Base-by-base conservation (phyloP, 1,284 basidiomycete genomes). In the Taiwanofungus camphoratus region DNA sequence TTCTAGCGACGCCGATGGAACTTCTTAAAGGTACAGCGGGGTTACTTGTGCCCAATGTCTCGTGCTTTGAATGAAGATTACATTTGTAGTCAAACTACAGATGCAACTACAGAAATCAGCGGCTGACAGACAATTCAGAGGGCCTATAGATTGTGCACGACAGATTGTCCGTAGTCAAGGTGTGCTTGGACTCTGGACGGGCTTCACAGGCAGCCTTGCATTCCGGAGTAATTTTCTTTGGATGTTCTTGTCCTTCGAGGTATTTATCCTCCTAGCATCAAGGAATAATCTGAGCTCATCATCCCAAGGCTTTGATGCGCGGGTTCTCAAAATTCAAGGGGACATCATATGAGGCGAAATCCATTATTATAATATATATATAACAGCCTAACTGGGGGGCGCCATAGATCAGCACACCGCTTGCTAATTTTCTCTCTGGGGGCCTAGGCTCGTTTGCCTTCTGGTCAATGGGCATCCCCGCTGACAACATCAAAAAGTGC, bases 401-500 rank as follows among this genome's bases (percentile, higher is more conserved):
- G 19, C 8, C 18, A 29, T 51, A 86, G 74, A 73, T 86, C 55
- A 76, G 70, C 50, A 77, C 76, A 15, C 79, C 77, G 3, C 62
- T 72, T 8, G 74, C 82, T 4, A 87, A 82, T 50, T 87, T 88
- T 58, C 59, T 87, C 13, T 74, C 83, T 2, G 86, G 86, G 18
- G 83, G 83, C 4, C 63, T 83, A 24, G 76, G 65, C 19, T 73
- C 79, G 7, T 78, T 82, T 53, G 69, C 66, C 9, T 84, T 73
- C 60, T 84, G 81, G 81, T 64, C 74, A 15, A 77, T 81, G 64
- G 83, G 77, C 15, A 86, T 87, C 37, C 83, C 86, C 1, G 77
- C 81, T 21, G 87, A 91, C 61, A 85, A 84, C 54, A 67, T 87
- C 48, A 90, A 90, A 64, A 87, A 85, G 83, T 84, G 55, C 51